phyloP scores from a whole-genome alignment of 768 basidiomycete species.

The Suillus plorans region DNA sequence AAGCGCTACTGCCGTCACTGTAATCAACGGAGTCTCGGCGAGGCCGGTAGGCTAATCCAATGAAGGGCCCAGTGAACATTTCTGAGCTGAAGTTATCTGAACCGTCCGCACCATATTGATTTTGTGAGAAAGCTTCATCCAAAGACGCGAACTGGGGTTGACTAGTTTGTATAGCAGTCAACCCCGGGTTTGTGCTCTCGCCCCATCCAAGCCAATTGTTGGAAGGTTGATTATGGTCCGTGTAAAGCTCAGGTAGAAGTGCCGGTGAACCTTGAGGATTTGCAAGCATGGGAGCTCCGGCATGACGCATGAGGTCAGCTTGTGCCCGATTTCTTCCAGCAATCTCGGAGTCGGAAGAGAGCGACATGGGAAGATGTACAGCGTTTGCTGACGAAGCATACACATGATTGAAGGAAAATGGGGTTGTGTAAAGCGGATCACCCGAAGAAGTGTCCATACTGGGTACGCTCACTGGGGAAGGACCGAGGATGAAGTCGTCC shows the following conservation, averaged over 20 bases:
- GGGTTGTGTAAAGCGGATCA: constrained; percentile 32
- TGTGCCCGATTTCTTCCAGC: constrained; percentile 47
- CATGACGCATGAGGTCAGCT: constrained; percentile 42
- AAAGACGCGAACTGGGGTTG: constrained; percentile 16
- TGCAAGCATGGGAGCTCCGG: constrained; percentile 19
- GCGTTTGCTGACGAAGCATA: constrained; percentile 21
- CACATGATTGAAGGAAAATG: constrained; percentile 30
- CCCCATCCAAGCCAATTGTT: constrained; percentile 29
- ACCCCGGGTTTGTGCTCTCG: constrained; percentile 13
- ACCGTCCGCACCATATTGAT: constrained; percentile 24
- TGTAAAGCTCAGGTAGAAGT: constrained; percentile 18
- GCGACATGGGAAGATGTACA: constrained; percentile 19
- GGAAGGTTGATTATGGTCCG: constrained; percentile 14
- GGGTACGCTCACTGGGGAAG: constrained; percentile 34
- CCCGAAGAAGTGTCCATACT: constrained; percentile 26
- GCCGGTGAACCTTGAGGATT: constrained; percentile 7
- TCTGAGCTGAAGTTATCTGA: constrained; percentile 5
- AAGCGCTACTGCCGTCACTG: constrained; percentile 45
- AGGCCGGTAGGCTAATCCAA: constrained; percentile 29
- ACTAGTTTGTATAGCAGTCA: not conserved
- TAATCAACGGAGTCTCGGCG: constrained; percentile 36
- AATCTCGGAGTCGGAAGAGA: constrained; percentile 37
- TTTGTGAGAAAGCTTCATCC: constrained; percentile 31
- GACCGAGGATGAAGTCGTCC: constrained; percentile 44
- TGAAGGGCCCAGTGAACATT: constrained; percentile 18